Percentiles rank a stretch among this genome's conserved stretches.
Conservation (phyloP, 2,329 filamentous ascomycete genomes). For the Stylonectria norvegica region DNA sequence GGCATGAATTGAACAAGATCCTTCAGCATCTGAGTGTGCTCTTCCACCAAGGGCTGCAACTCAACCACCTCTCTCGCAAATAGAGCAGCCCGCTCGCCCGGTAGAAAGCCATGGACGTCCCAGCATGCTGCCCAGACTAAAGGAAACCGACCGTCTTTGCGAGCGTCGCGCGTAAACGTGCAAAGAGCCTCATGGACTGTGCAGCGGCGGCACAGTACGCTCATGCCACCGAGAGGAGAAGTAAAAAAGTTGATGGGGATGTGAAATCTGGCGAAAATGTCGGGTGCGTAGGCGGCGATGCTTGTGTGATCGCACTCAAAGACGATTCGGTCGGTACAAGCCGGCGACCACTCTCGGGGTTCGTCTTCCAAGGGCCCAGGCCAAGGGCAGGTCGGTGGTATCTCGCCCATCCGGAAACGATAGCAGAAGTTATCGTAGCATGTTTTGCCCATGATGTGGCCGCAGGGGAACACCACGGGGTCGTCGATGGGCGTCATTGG, state of each 20-base stretch:
- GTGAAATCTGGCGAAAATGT: not conserved
- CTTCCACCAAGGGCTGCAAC: not conserved
- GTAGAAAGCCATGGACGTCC: conserved; percentile 2
- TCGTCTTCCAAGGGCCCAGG: conserved; percentile 10
- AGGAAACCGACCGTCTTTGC: not conserved
- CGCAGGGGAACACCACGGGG: conserved; percentile 16
- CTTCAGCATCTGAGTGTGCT: not conserved
- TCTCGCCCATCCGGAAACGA: not conserved
- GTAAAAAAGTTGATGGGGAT: conserved; percentile 1
- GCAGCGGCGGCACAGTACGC: conserved; percentile 13
- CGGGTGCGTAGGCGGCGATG: not conserved
- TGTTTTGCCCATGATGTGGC: conserved; percentile 17
- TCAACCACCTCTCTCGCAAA: not conserved
- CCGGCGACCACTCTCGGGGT: conserved; percentile 1
- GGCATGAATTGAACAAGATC: no score
- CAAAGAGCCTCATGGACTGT: conserved; percentile 5
- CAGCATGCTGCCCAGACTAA: conserved; percentile 5
- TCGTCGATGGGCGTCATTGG: not conserved
- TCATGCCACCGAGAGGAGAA: not conserved
- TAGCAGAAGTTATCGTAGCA: conserved; percentile 12
- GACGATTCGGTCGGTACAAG: conserved; percentile 16
- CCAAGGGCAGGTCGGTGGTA: conserved; percentile 16
- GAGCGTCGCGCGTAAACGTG: conserved; percentile 9
- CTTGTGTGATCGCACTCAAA: conserved; percentile 13
- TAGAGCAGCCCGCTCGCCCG: not conserved